Percentiles rank a stretch among this genome's conserved stretches.
Evolutionary conservation across 192 early-diverging fungal genomes (phyloP).

Genomic region (Gamsiella multidivaricata): DNA sequence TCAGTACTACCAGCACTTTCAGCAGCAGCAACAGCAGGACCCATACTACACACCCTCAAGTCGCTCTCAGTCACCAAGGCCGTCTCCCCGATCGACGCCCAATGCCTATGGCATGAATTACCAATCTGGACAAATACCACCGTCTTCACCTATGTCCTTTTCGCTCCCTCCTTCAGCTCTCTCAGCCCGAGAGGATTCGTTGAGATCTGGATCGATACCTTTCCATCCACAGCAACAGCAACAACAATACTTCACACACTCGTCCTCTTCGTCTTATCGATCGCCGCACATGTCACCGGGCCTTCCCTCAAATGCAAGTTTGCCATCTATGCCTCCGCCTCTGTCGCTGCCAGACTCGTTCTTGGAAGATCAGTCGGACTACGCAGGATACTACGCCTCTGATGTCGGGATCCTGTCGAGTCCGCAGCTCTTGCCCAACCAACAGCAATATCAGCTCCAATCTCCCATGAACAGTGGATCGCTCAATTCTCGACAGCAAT

Average conservation of each 20-base stretch:
- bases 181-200: slow-evolving; percentile 21
- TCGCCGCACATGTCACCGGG: slow-evolving; percentile 44
- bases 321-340: slow-evolving; percentile 26
- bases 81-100: slow-evolving; percentile 38
- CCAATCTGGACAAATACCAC: slow-evolving; percentile 34
- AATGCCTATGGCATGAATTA: slow-evolving; percentile 14
- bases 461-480: slow-evolving; percentile 8
- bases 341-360: slow-evolving; percentile 41
- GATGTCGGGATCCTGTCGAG: slow-evolving; percentile 43
- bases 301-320: background rate
- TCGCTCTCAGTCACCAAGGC: slow-evolving; percentile 30
- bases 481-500: slow-evolving; percentile 6
- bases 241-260: slow-evolving; percentile 10
- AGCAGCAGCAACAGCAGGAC: slow-evolving; percentile 19
- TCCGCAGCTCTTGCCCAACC: slow-evolving; percentile 11
- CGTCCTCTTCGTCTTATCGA: slow-evolving; percentile 26
- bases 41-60: slow-evolving; percentile 27
- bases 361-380: slow-evolving; percentile 41
- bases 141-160: slow-evolving; percentile 29
- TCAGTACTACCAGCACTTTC: slow-evolving; percentile 39
- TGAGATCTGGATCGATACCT: slow-evolving; percentile 32
- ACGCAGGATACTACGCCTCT: slow-evolving; percentile 48
- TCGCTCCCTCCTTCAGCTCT: slow-evolving; percentile 43
- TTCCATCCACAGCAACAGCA: slow-evolving; percentile 9
- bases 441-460: slow-evolving; percentile 7